Percentiles rank a stretch among this genome's conserved stretches.
Conservation (phyloP, 495 filamentous ascomycete species). For the Hypoxylon fuscum region DNA sequence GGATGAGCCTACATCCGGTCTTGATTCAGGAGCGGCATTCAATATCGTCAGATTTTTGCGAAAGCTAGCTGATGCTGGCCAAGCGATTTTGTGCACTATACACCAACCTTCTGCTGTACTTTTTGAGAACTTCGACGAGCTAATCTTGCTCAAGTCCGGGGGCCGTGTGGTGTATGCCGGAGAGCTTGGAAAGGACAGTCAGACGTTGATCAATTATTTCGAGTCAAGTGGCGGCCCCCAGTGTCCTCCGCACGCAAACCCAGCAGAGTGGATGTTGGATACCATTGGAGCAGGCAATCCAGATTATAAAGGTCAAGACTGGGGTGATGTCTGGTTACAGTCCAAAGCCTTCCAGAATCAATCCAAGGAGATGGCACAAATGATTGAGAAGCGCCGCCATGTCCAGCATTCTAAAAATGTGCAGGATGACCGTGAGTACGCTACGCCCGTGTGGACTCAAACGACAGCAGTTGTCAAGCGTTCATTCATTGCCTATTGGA, state of each 20-base stretch:
- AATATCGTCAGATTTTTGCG: conserved; percentile 71
- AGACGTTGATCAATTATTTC: conserved; percentile 51
- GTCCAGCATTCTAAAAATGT: conserved; percentile 40
- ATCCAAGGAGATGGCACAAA: conserved; percentile 57
- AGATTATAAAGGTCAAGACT: conserved; percentile 70
- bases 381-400: conserved; percentile 27
- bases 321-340: conserved; percentile 78
- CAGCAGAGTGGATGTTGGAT: conserved; percentile 88
- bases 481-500: conserved; percentile 78
- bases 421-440: conserved; percentile 45
- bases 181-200: conserved; percentile 55
- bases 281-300: conserved; percentile 63
- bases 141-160: conserved; percentile 71
- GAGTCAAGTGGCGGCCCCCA: conserved; percentile 71
- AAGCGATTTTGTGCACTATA: conserved; percentile 77
- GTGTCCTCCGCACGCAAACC: conserved; percentile 72
- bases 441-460: conserved; percentile 49
- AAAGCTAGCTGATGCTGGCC: conserved; percentile 71
- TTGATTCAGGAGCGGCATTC: conserved; percentile 71
- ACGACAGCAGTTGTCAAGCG: conserved; percentile 58
- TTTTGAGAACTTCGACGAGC: conserved; percentile 75
- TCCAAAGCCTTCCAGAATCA: conserved; percentile 70
- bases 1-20: conserved; percentile 77
- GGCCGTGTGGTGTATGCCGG: conserved; percentile 78
- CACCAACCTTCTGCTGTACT: conserved; percentile 78